Evolutionary conservation across 2,329 filamentous ascomycete species (phyloP).

Genomic region (Bisporella sp.): DNA sequence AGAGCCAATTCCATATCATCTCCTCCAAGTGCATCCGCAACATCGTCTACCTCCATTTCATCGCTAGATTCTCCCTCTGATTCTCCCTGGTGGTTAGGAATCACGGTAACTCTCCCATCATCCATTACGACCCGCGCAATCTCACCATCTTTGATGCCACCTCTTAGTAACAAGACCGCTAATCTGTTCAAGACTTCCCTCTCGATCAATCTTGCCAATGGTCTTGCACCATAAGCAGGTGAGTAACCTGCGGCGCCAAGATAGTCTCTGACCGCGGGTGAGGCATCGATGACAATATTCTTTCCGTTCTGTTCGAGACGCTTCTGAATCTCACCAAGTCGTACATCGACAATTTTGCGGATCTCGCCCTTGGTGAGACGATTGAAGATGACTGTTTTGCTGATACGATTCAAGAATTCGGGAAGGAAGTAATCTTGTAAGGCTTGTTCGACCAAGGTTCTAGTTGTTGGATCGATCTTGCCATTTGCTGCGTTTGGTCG

Average conservation of each 20-base stretch:
- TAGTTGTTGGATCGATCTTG: slow-evolving; percentile 76
- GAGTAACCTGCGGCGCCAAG: slow-evolving; percentile 88
- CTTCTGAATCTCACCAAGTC: slow-evolving; percentile 82
- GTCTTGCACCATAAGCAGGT: slow-evolving; percentile 88
- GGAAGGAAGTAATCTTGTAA: slow-evolving; percentile 95
- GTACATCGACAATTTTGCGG: slow-evolving; percentile 89
- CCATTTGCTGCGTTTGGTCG: slow-evolving; percentile 73
- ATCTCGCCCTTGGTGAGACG: slow-evolving; percentile 85
- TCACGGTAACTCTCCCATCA: slow-evolving; percentile 71
- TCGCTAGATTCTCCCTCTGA: slow-evolving; percentile 63
- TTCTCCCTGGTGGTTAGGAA: slow-evolving; percentile 76
- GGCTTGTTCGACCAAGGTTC: slow-evolving; percentile 83
- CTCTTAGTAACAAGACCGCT: slow-evolving; percentile 83
- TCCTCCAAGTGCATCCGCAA: slow-evolving; percentile 49
- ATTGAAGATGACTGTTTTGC: slow-evolving; percentile 96
- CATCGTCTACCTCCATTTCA: slow-evolving; percentile 53
- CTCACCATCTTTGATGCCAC: slow-evolving; percentile 81
- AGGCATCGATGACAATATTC: slow-evolving; percentile 78
- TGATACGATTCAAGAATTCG: slow-evolving; percentile 98
- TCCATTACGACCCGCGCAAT: slow-evolving; percentile 70
- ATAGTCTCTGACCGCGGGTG: slow-evolving; percentile 84
- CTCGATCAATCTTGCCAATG: slow-evolving; percentile 84
- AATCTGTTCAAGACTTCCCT: slow-evolving; percentile 93
- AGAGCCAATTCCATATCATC: slow-evolving; percentile 56
- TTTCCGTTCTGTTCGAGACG: slow-evolving; percentile 79